Base-by-base conservation (phyloP, 2,329 filamentous ascomycete species). In the Phaeosphaeriaceae sp. region DNA sequence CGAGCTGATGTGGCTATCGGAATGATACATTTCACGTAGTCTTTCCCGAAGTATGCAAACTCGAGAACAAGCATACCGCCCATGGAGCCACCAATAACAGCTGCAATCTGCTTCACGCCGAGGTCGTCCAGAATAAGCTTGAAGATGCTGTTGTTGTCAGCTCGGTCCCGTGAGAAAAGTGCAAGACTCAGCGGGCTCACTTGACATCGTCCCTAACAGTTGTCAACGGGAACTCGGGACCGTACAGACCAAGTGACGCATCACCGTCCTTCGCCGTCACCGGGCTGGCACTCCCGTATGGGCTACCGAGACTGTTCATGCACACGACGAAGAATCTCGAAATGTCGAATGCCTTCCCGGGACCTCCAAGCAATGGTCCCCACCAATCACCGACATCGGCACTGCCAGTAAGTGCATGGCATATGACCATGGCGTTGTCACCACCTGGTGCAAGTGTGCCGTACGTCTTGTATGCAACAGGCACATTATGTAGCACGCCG, bases 171-270 rank as follows among this genome's bases (percentile, higher is more conserved):
- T 48, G 42, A 27, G 41, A 3, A 42, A 44, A 19, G 15, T 19
- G 10, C 42, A 15, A 44, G 45, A 13, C 27, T 19, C 15, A 17
- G 36, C 15, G 21, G 77, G 31, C 90, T 81, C 80, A 95, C 91
- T 91, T 93, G 53, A 98, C 94, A 80, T 99, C 95, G 75, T 99
- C 95, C 65, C 94, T 85, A 63, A 99, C 92, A 0, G 95, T 98
- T 1, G 95, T 97, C 63, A 99, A 81, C 48, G 95, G 95, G 68
- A 99, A 99, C 73, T 99, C 95, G 1, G 95, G 95, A 0, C 95
- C 95, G 73, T 99, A 99, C 67, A 86, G 86, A 19, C 87, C 93
- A 62, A 91, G 88, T 51, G 82, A 82, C 17, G 85, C 80, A 68
- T 96, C 87, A 15, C 93, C 93, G 72, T 97, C 89, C 76, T 92